These are phyloP conservation scores for Myxozyma vanderwaltii DNA, from an alignment of 805 yeast genomes.

Conservation along the genomic window DNA sequence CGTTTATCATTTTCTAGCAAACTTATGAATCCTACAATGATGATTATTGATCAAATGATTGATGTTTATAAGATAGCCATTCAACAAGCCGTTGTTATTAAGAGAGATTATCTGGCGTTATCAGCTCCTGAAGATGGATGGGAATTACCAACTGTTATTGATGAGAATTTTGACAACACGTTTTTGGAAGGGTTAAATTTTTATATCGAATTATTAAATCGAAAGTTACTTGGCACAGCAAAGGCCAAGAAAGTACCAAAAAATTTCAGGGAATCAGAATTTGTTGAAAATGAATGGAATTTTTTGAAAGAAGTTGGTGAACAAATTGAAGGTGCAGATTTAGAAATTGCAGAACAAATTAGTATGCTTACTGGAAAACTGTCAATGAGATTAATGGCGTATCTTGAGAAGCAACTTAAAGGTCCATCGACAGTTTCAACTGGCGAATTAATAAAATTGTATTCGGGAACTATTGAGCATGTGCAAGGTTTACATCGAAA, in stretches of 20 bases:
- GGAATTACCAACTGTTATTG: conserved; percentile 67
- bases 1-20: conserved; percentile 77
- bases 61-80: conserved; percentile 80
- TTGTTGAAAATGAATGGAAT: conserved; percentile 78
- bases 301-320: conserved; percentile 75
- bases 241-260: conserved; percentile 63
- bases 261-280: conserved; percentile 90
- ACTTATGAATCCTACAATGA: conserved; percentile 81
- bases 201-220: conserved; percentile 67
- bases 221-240: conserved; percentile 77
- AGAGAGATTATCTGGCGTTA: conserved; percentile 64
- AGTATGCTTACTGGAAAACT: conserved; percentile 63
- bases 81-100: conserved; percentile 70
- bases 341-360: conserved; percentile 77
- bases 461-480: conserved; percentile 44
- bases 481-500: conserved; percentile 67
- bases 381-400: conserved; percentile 66
- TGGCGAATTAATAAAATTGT: conserved; percentile 56
- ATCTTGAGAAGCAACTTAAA: conserved; percentile 69
- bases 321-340: conserved; percentile 77
- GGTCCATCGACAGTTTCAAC: conserved; percentile 54
- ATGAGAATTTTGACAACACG: conserved; percentile 63
- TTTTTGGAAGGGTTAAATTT: conserved; percentile 74
- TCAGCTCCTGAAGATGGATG: conserved; percentile 60
- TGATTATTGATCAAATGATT: conserved; percentile 94